Evolutionary conservation across 179 eudicot genomes (phyloP), one percentile per base, ranked within the genome.

Genomic region (Spergularia azorica): DNA sequence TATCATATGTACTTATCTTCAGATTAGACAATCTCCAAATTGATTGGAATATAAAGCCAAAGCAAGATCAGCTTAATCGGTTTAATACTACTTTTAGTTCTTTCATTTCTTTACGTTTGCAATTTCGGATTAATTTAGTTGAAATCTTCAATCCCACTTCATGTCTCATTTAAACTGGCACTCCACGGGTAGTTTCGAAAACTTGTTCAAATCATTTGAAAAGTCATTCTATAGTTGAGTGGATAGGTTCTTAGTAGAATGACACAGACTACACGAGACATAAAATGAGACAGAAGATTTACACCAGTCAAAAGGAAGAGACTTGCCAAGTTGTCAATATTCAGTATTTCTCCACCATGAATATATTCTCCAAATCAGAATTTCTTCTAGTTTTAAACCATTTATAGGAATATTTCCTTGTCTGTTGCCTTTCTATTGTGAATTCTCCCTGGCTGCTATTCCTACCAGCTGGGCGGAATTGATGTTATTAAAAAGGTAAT

Each of bases 51-150:
- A 16, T 10, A 18, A 58, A 50, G 36, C 41, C 15, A 12, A 32
- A 72, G 65, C 66, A 56, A 71, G 73, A 70, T 51, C n/a, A 43
- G 75, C 51, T 39, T 56, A 72, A 39, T 36, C 12, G 16, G 12
- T 1, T 55, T 16, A 55, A 14, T 55, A 55, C 4, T 2, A 56
- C 3, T 3, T 26, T 26, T 26, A 26, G 32, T 26, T 26, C 32
- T 26, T 26, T 26, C 32, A 1, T 26, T 26, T 26, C 32, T 26
- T 26, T 26, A 26, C 32, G 32, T 26, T 26, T 26, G 32, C 32
- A 26, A 26, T 26, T 26, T 26, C 32, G 32, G 32, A 26, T 26
- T 26, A 26, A 26, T 26, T 26, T 26, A 26, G 32, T 26, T 1
- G 32, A 26, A 1, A 26, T 26, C 32, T 26, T 26, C 32, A 26